Conservation (phyloP, 805 yeast genomes). For the Wickerhamomyces silvicola region DNA sequence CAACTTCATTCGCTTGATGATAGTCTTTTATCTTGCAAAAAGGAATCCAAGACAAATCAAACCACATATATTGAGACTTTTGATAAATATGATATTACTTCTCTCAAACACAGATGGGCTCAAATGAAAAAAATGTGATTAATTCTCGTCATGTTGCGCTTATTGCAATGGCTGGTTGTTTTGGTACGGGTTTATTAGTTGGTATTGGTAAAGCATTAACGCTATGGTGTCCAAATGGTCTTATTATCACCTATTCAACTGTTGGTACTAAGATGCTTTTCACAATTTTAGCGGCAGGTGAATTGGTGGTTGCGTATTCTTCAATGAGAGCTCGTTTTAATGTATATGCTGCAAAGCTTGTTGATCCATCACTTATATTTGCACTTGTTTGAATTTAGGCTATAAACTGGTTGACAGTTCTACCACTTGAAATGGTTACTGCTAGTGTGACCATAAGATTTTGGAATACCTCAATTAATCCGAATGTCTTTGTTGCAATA, state of each 20-base stretch:
- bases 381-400: conserved; percentile 60
- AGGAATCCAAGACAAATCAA: too few species aligned
- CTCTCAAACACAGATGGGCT: conserved; percentile 3
- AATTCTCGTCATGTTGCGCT: conserved; percentile 17
- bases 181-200: conserved; percentile 69
- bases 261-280: conserved; percentile 53
- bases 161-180: conserved; percentile 81
- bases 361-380: conserved; percentile 53
- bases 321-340: conserved; percentile 59
- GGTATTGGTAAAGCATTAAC: conserved; percentile 46
- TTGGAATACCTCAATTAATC: conserved; percentile 49
- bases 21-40: too few species aligned
- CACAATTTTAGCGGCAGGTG: conserved; percentile 61
- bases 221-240: conserved; percentile 41
- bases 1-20: too few species aligned
- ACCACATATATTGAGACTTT: too few species aligned
- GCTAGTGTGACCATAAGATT: conserved; percentile 55
- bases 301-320: conserved; percentile 55
- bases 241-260: conserved; percentile 49
- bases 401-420: conserved; percentile 56
- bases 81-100: too few species aligned
- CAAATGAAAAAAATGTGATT: conserved; percentile 4
- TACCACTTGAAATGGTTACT: conserved; percentile 59
- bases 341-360: conserved; percentile 46
- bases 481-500: conserved; percentile 52